Evolutionary conservation across 2,329 filamentous ascomycete species (phyloP).

Genomic region (Exophiala alcalophila): DNA sequence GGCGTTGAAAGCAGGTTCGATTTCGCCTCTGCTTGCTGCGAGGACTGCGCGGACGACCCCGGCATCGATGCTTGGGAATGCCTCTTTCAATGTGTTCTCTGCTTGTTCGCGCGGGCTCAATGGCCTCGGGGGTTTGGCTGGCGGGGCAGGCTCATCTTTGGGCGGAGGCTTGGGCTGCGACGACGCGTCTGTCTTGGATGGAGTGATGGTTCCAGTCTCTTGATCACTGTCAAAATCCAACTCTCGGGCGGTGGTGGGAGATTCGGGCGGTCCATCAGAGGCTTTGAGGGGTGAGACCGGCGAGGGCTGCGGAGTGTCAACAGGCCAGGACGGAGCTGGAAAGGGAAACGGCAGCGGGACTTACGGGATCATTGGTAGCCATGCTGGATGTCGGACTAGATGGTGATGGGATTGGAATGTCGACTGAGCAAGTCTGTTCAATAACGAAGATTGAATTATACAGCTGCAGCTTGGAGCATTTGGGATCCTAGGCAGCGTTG

Average conservation of each 20-base stretch:
- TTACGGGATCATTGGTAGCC: constrained; percentile 18
- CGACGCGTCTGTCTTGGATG: constrained; percentile 32
- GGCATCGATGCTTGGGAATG: constrained; percentile 80
- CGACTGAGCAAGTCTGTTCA: no score
- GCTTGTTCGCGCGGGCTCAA: constrained; percentile 78
- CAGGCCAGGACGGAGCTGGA: not conserved
- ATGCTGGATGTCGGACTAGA: constrained; percentile 9
- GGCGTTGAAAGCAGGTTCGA: constrained; percentile 94
- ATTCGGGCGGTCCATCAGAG: constrained; percentile 42
- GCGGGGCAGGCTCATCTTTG: constrained; percentile 44
- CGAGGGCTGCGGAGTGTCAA: constrained; percentile 21
- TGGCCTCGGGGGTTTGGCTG: constrained; percentile 82
- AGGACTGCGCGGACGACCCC: constrained; percentile 84
- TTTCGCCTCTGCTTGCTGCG: constrained; percentile 76
- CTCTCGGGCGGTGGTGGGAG: constrained; percentile 55
- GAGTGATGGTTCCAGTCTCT: constrained; percentile 39
- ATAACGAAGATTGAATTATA: no score
- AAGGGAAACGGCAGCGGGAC: no score
- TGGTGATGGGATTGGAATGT: not conserved
- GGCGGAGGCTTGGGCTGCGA: constrained; percentile 30
- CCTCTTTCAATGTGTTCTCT: constrained; percentile 84
- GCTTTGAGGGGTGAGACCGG: constrained; percentile 30
- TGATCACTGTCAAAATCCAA: constrained; percentile 59
- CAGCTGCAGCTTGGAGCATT: no score
- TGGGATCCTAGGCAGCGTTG: constrained; percentile 18